Evolutionary conservation across 768 basidiomycete species (phyloP).

Genomic region (Naganishia vaughanmartiniae): DNA sequence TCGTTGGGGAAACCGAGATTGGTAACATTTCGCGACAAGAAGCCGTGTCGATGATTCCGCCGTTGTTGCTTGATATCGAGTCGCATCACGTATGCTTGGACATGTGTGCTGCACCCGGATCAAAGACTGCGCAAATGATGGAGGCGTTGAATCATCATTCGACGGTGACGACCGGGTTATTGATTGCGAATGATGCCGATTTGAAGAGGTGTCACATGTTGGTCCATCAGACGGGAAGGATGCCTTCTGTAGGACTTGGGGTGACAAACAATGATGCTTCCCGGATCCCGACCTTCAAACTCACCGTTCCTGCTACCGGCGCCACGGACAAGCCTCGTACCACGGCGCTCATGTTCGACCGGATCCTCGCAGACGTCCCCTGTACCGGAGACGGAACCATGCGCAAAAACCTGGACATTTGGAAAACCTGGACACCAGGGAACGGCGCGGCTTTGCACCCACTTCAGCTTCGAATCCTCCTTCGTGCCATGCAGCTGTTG

Average conservation of each 20-base stretch:
- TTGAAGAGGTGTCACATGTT: slow-evolving; percentile 91
- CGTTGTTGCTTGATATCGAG: slow-evolving; percentile 87
- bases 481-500: slow-evolving; percentile 87
- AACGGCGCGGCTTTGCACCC: slow-evolving; percentile 88
- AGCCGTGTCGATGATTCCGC: slow-evolving; percentile 98
- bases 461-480: slow-evolving; percentile 89
- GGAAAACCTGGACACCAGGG: slow-evolving; percentile 83
- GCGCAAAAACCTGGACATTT: slow-evolving; percentile 90
- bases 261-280: slow-evolving; percentile 91
- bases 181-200: slow-evolving; percentile 94
- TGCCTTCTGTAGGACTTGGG: slow-evolving; percentile 86
- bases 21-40: slow-evolving; percentile 92
- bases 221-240: slow-evolving; percentile 92
- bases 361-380: slow-evolving; percentile 94
- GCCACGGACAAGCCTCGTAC: slow-evolving; percentile 43
- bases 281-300: slow-evolving; percentile 43
- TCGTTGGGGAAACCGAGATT: slow-evolving; percentile 90
- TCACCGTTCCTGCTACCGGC: slow-evolving; percentile 38
- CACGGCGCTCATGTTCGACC: slow-evolving; percentile 68
- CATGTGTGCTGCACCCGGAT: slow-evolving; percentile 98
- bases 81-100: slow-evolving; percentile 85
- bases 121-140: slow-evolving; percentile 95
- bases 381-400: slow-evolving; percentile 94
- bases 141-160: slow-evolving; percentile 87
- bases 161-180: slow-evolving; percentile 69